Base-by-base conservation (phyloP, 305 asterid genomes). In the Fraxinus sp. region DNA sequence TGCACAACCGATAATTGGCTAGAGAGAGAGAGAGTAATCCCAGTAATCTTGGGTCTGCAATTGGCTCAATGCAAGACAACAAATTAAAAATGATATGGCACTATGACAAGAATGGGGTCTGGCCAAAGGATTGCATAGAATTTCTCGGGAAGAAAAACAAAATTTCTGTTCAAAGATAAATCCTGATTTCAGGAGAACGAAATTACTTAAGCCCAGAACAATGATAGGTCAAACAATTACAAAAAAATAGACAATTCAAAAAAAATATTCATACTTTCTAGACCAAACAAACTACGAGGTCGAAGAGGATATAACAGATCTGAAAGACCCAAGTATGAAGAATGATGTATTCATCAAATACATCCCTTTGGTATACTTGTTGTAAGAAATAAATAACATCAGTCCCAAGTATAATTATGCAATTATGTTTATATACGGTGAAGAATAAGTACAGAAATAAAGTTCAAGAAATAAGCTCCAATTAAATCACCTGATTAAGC, bases 401-500 rank as follows among this genome's bases (percentile, higher is more conserved):
- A 32, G 46, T 71, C 36, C 39, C 44, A 6, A 71, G 44, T 30
- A 71, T 33, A 33, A 28, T 68, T 13, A 14, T 6, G 24, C 18
- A 72, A 72, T 28, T n/a, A 72, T 72, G 37, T 57, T 18, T 16
- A n/a, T 33, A 72, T 72, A 72, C 0, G 76, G 76, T 16, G 33
- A 71, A 30, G 41, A 71, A 32, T 32, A 14, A 72, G 20, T 32
- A 18, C 11, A 72, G 52, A 37, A 59, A 81, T 10, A 16, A 72
- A 49, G 71, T 55, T 74, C 72, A 16, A 64, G 5, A 16, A 55
- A 71, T 33, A 28, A 80, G 11, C 62, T 13, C 20, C 75, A 70
- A 14, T 76, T 62, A 74, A 52, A 72, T 72, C 26, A 93, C 98
- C 98, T 94, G 98, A 91, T 88, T 91, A 81, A 95, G 86, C 80